phyloP scores from a whole-genome alignment of 1,284 basidiomycete genomes.

The Fistulinella cinereoalba region DNA sequence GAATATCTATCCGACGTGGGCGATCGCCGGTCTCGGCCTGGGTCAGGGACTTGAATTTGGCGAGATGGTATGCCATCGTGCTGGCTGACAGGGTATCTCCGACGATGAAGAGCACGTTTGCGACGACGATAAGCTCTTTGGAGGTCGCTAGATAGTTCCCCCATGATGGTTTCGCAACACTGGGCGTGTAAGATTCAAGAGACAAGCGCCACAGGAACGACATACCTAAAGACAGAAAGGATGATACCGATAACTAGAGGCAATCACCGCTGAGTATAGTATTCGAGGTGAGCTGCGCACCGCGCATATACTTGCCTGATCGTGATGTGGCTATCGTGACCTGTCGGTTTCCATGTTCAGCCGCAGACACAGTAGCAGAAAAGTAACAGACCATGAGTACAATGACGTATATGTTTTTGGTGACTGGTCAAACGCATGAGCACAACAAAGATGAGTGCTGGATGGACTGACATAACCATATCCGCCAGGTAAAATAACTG shows the following conservation, averaged over 20 bases:
- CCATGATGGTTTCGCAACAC: constrained; percentile 17
- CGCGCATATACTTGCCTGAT: constrained; percentile 14
- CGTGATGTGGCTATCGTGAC: constrained; percentile 18
- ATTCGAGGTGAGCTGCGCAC: neutral
- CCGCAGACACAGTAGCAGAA: neutral
- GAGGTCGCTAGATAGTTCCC: constrained; percentile 6
- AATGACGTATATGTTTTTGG: constrained; percentile 15
- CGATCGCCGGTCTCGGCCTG: neutral
- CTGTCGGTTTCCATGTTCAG: constrained; percentile 14
- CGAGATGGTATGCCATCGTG: constrained; percentile 26
- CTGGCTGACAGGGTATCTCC: constrained; percentile 25
- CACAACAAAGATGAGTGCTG: neutral
- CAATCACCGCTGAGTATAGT: neutral
- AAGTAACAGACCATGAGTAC: constrained; percentile 23
- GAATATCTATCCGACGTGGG: constrained; percentile 18
- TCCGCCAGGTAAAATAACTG: constrained; percentile 33
- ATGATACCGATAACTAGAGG: constrained; percentile 20
- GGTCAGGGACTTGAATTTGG: constrained; percentile 9
- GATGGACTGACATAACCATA: constrained; percentile 29
- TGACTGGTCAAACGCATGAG: constrained; percentile 13
- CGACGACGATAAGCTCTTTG: constrained; percentile 15
- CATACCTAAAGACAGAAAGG: constrained; percentile 20
- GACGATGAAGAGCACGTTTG: constrained; percentile 25
- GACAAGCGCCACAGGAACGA: no score
- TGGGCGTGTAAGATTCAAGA: neutral